phyloP scores from a whole-genome alignment of 2,329 filamentous ascomycete genomes.

The Rhinocladiella mackenziei region DNA sequence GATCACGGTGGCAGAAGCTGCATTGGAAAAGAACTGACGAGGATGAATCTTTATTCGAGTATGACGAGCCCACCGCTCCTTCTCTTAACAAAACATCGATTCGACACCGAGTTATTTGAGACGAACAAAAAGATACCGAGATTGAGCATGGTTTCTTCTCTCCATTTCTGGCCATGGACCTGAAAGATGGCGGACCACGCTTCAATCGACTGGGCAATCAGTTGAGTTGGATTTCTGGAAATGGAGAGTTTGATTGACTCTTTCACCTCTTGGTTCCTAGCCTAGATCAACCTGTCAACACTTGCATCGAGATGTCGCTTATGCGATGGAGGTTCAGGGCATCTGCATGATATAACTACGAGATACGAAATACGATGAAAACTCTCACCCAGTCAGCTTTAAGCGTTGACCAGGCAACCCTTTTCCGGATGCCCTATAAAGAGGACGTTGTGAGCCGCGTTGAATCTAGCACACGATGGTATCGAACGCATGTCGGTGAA shows the following conservation, averaged over 20 bases:
- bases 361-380: not conserved
- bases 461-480: too few relatives aligned
- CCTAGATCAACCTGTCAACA: too few relatives aligned
- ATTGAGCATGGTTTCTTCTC: conserved; percentile 33
- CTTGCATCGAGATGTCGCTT: too few relatives aligned
- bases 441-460: too few relatives aligned
- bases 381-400: too few relatives aligned
- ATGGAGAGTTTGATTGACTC: too few relatives aligned
- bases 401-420: not conserved
- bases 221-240: not conserved
- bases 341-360: too few relatives aligned
- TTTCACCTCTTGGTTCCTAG: too few relatives aligned
- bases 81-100: conserved; percentile 30
- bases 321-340: too few relatives aligned
- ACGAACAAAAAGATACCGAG: conserved; percentile 32
- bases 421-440: too few relatives aligned
- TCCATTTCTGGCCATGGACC: conserved; percentile 30
- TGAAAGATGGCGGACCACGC: conserved; percentile 29
- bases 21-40: conserved; percentile 32
- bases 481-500: too few relatives aligned
- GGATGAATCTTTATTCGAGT: conserved; percentile 32
- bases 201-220: conserved; percentile 14
- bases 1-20: conserved; percentile 30
- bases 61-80: too few relatives aligned
- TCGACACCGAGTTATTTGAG: conserved; percentile 32